Conservation (phyloP, 768 basidiomycete species). For the Suillus variegatus region DNA sequence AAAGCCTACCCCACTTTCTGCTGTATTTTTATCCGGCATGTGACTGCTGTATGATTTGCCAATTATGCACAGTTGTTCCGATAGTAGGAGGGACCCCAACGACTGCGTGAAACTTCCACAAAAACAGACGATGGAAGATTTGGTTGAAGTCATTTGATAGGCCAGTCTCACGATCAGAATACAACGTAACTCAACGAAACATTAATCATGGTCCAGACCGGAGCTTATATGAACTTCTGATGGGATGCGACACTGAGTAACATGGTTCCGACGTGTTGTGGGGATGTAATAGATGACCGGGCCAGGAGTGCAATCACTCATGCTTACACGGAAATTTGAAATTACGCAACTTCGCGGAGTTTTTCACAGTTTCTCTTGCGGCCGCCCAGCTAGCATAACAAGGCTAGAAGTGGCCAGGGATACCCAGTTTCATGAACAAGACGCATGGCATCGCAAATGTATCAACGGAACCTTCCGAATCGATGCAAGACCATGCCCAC, state of each 20-base stretch:
- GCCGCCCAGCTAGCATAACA: neutral
- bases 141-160: neutral
- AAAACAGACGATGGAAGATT: too few relatives aligned
- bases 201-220: neutral
- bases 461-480: neutral
- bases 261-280: neutral
- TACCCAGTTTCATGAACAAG: neutral
- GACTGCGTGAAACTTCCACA: neutral
- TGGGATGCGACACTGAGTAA: neutral
- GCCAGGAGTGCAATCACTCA: neutral
- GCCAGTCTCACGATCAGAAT: neutral
- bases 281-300: neutral
- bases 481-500: neutral
- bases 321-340: neutral
- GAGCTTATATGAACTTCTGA: neutral
- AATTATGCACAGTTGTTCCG: neutral
- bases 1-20: conserved; percentile 10
- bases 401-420: neutral
- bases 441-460: too few relatives aligned
- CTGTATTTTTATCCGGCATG: conserved; percentile 10
- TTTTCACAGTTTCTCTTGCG: neutral
- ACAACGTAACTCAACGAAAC: neutral
- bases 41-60: neutral
- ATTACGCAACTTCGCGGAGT: neutral
- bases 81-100: neutral